phyloP scores from a whole-genome alignment of 2,329 filamentous ascomycete genomes.

The Beauveria sp. region DNA sequence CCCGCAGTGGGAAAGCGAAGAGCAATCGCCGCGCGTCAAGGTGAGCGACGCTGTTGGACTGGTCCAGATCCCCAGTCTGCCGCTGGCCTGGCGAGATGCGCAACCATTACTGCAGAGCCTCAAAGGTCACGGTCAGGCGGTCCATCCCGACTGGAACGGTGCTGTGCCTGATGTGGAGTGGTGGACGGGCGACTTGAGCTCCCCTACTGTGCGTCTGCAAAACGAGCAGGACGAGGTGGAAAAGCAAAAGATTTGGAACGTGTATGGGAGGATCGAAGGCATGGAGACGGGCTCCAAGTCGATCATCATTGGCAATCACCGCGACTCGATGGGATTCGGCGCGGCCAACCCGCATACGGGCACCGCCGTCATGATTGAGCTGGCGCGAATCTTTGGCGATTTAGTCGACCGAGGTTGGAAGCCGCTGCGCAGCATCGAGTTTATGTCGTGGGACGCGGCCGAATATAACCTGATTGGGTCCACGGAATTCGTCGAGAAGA shows the following conservation, averaged over 20 bases:
- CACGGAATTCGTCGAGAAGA: constrained; percentile 88
- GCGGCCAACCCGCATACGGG: constrained; percentile 80
- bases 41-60: constrained; percentile 65
- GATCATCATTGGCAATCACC: constrained; percentile 86
- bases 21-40: constrained; percentile 56
- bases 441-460: constrained; percentile 91
- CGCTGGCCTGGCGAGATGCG: constrained; percentile 83
- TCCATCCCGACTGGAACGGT: constrained; percentile 65
- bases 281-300: constrained; percentile 75
- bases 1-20: constrained; percentile 72
- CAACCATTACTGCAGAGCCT: constrained; percentile 69
- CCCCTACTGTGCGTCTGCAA: constrained; percentile 70
- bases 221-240: constrained; percentile 82
- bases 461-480: constrained; percentile 92
- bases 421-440: constrained; percentile 88
- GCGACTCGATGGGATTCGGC: constrained; percentile 87
- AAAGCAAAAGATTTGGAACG: constrained; percentile 83
- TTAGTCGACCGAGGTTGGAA: constrained; percentile 74
- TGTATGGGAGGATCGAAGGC: constrained; percentile 78
- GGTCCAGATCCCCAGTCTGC: constrained; percentile 79
- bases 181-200: constrained; percentile 73
- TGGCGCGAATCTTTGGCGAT: constrained; percentile 76
- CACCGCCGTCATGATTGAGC: constrained; percentile 84
- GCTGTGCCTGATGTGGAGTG: constrained; percentile 72
- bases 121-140: constrained; percentile 62